Evolutionary conservation across 768 basidiomycete genomes (phyloP).

Genomic region (Pulveroboletus sp.): DNA sequence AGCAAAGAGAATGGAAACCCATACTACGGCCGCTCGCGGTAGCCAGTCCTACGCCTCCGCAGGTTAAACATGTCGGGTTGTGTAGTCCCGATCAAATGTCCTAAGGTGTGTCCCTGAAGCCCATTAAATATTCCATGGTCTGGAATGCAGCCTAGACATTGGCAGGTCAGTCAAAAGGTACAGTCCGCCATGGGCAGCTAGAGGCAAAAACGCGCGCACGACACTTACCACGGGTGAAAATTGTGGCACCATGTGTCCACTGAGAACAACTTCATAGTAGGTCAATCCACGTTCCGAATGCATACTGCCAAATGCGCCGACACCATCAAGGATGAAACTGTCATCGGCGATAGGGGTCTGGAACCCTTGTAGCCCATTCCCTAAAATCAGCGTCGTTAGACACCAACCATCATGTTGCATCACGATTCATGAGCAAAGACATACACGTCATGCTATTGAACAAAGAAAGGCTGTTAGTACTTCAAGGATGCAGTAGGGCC

Average conservation of each 20-base stretch:
- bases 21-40: too few species aligned
- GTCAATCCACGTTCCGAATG: conserved; percentile 69
- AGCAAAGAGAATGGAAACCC: too few species aligned
- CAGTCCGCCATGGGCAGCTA: too few species aligned
- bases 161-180: too few species aligned
- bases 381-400: conserved; percentile 18
- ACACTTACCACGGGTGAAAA: conserved; percentile 56
- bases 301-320: conserved; percentile 62
- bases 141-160: conserved; percentile 66
- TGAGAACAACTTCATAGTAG: conserved; percentile 62
- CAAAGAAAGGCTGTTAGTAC: neutral
- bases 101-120: conserved; percentile 48
- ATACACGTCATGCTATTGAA: conserved; percentile 38
- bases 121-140: conserved; percentile 66
- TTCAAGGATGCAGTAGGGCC: too few species aligned
- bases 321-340: conserved; percentile 69
- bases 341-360: conserved; percentile 63
- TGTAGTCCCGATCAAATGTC: too few species aligned
- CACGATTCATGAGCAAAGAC: conserved; percentile 1
- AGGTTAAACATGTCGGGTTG: too few species aligned
- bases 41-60: too few species aligned
- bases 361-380: conserved; percentile 71
- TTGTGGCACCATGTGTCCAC: conserved; percentile 79
- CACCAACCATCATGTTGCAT: conserved; percentile 24
- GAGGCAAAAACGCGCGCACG: too few species aligned